Conservation (phyloP, 805 yeast genomes). For the Teunomyces aglyptinius region DNA sequence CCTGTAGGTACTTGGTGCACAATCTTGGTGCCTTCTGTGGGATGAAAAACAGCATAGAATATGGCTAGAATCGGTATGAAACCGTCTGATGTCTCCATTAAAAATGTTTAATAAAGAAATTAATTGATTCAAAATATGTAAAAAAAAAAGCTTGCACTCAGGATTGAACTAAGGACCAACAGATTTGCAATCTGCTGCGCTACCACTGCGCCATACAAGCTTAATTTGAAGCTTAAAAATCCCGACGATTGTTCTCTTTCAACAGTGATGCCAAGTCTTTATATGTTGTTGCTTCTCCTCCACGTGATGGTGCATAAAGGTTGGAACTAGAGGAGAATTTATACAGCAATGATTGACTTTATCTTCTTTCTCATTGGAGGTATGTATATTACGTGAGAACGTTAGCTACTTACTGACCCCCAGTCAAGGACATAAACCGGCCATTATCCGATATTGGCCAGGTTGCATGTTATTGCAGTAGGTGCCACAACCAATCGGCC, state of each 20-base stretch:
- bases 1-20: slow-evolving; percentile 88
- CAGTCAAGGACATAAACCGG: slow-evolving; percentile 35
- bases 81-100: slow-evolving; percentile 49
- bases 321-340: too few relatives aligned
- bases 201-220: slow-evolving; percentile 95
- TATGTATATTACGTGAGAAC: slow-evolving; percentile 16
- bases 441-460: slow-evolving; percentile 30
- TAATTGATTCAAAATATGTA: neutral
- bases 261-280: too few relatives aligned
- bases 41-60: slow-evolving; percentile 91
- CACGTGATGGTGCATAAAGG: too few relatives aligned
- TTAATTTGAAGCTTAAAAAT: neutral
- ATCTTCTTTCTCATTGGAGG: slow-evolving; percentile 35
- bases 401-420: slow-evolving; percentile 8
- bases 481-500: slow-evolving; percentile 58
- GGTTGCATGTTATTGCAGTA: slow-evolving; percentile 48
- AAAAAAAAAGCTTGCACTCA: slow-evolving; percentile 70
- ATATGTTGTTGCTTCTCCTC: too few relatives aligned
- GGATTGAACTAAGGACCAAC: slow-evolving; percentile 97
- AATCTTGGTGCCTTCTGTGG: slow-evolving; percentile 92
- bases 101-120: neutral
- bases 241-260: neutral
- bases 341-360: slow-evolving; percentile 22
- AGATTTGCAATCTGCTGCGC: slow-evolving; percentile 99
- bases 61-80: slow-evolving; percentile 87